Base-by-base conservation (phyloP, 768 basidiomycete genomes). In the Hebeloma cylindrosporum region DNA sequence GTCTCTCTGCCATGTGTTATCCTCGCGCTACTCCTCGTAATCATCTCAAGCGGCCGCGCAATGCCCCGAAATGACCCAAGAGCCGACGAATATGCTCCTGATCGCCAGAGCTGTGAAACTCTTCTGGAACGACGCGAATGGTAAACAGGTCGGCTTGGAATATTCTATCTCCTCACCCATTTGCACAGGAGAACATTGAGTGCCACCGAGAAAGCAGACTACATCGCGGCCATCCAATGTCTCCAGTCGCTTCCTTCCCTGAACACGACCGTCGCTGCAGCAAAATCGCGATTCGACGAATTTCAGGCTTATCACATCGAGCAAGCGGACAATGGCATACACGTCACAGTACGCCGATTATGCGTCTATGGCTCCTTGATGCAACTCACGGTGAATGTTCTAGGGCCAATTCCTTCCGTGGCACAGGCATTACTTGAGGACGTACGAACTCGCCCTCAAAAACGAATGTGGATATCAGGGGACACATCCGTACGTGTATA, bases 371-470 rank as follows among this genome's bases (percentile, higher is more conserved):
- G 59, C 3, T 63, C 9, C 7, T 3, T 8, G 16, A 18, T 28
- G 13, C 31, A 20, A 18, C 5, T 5, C 14, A 21, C 5, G 42
- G 18, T 11, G 18, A 5, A 10, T 3, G 5, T 60, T 37, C 58
- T 34, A 68, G 66, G 68, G 64, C 5, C 63, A 66, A 29, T 66
- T 69, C 43, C 47, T 66, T 1, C 65, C 65, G 1, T 68, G 65
- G 65, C 66, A 68, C 40, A 58, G 66, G 18, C 51, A 54, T 4
- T 47, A 61, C 25, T 20, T 64, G n/a, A 41, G 53, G 11, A 14
- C 54, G 3, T 62, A 59, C 36, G 67, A 66, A 29, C 54, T 7
- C 0, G 56, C 62, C 3, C 40, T 68, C 8, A 54, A 59, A 0
- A 27, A 59, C 2, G 63, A 68, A 40, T 68, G 67, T 40, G 56